These are phyloP conservation scores for grape (Vitis vinifera) DNA, from an alignment of 164 flowering plant genomes.

Conservation along the genomic window DNA sequence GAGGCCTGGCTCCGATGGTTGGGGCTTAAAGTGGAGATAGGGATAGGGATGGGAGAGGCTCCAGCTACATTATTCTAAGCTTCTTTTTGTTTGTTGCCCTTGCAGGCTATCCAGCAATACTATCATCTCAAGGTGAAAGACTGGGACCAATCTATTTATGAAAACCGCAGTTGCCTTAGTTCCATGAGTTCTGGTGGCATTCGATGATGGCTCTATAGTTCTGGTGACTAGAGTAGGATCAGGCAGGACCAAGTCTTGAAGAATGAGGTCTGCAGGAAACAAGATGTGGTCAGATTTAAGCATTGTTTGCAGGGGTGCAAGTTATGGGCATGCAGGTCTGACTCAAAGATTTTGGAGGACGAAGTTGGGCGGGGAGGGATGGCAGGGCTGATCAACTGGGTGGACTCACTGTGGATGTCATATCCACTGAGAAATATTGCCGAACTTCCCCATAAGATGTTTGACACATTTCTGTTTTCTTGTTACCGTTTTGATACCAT, in stretches of 20 bases:
- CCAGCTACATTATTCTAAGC: not conserved
- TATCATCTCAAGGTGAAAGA: conserved; percentile 40
- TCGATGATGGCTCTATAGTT: conserved; percentile 78
- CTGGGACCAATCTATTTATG: conserved; percentile 15
- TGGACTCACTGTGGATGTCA: conserved; percentile 65
- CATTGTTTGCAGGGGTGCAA: conserved; percentile 52
- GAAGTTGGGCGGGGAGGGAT: conserved; percentile 28
- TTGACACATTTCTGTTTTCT: not conserved
- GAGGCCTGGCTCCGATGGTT: too few species aligned
- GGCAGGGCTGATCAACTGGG: conserved; percentile 45
- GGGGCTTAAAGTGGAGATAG: too few species aligned
- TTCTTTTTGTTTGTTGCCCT: not conserved
- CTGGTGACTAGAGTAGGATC: conserved; percentile 68
- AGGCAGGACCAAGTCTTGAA: conserved; percentile 46
- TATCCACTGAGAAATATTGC: conserved; percentile 34
- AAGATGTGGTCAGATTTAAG: conserved; percentile 62
- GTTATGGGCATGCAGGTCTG: conserved; percentile 65
- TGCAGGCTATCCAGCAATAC: conserved; percentile 79
- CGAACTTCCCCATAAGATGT: conserved; percentile 5
- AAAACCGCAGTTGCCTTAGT: conserved; percentile 12
- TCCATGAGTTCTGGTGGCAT: conserved; percentile 25
- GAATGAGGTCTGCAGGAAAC: conserved; percentile 28
- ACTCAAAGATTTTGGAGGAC: conserved; percentile 25
- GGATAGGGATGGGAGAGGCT: too few species aligned
- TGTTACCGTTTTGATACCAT: conserved; percentile 4